Base-by-base conservation (phyloP, 73 alveolate species). In the Stentor roeselii region DNA sequence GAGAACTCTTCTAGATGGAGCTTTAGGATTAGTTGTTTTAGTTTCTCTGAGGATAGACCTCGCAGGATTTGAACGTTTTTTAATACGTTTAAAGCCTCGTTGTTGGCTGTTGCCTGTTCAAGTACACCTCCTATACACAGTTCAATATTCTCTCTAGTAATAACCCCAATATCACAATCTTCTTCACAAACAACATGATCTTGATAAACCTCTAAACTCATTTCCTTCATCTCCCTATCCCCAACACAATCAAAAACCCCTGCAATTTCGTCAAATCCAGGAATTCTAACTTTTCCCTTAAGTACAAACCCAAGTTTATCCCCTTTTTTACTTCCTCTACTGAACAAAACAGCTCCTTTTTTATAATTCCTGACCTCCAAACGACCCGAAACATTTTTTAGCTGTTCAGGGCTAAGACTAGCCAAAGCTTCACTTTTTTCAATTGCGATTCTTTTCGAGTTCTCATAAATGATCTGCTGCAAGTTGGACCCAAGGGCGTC, bases 401-500 rank as follows among this genome's bases (percentile, higher is more conserved):
- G 6, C 67, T 50, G 67, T 21, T 50, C 67, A 11, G 67, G 67
- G 67, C 21, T 21, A 11, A 50, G 21, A 6, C 21, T 50, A 50
- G 30, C 6, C 21, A 50, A 50, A 21, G 21, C 67, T 50, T 50
- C 67, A 50, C 67, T 50, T 50, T 21, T 50, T 11, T 50, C 67
- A 11, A 50, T 6, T 11, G 67, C 67, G 30, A 50, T 50, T 6
- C 67, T 6, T 50, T 50, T 50, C 21, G 67, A 50, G 67, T 50
- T 50, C 67, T 50, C 30, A 40, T 88, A 85, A 36, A 88, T 86
- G 50, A 88, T 85, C 60, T 59, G 30, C 35, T 88, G 60, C 2
- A 88, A 87, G 58, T 82, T 42, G 40, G 83, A 82, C 21, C 93
- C 93, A 32, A 88, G 84, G 37, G 84, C 85, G 75, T 86, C 76